Evolutionary conservation across 1,139 yeast species (phyloP).

Genomic region (Protomyces inouyei): DNA sequence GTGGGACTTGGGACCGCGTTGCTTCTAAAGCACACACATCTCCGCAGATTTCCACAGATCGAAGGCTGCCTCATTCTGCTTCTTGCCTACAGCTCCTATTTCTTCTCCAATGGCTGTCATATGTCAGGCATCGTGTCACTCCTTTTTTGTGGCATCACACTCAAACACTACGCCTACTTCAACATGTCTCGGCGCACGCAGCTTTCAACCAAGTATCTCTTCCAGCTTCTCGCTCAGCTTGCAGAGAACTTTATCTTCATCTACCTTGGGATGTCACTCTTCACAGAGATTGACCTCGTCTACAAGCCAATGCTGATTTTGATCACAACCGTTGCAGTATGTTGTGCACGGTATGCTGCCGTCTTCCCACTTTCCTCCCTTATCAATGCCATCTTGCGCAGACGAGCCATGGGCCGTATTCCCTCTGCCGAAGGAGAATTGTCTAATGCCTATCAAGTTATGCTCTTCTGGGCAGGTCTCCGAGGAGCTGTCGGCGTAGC

Average conservation of each 20-base stretch:
- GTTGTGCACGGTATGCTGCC: constrained; percentile 95
- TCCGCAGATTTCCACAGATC: constrained; percentile 89
- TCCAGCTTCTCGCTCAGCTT: constrained; percentile 87
- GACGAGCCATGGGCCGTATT: constrained; percentile 43
- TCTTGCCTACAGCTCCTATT: constrained; percentile 92
- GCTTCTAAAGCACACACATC: constrained; percentile 83
- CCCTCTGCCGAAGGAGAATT: constrained; percentile 51
- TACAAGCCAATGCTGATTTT: constrained; percentile 90
- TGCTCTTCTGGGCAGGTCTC: constrained; percentile 99
- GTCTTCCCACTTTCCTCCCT: constrained; percentile 88
- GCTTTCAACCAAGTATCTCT: constrained; percentile 89
- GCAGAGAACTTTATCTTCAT: constrained; percentile 96
- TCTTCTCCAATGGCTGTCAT: constrained; percentile 97
- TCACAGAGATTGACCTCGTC: constrained; percentile 91
- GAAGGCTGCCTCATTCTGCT: constrained; percentile 88
- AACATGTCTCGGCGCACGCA: constrained; percentile 97
- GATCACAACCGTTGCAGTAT: constrained; percentile 77
- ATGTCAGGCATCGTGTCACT: constrained; percentile 98
- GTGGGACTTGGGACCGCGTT: constrained; percentile 87
- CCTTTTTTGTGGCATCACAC: constrained; percentile 90
- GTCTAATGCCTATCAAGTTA: constrained; percentile 93
- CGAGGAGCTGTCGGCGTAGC: constrained; percentile 99
- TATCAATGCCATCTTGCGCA: constrained; percentile 70
- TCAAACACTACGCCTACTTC: constrained; percentile 93
- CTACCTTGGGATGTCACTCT: constrained; percentile 85